Base-by-base conservation (phyloP, 345 rosid species). In the Murraya koenigii region DNA sequence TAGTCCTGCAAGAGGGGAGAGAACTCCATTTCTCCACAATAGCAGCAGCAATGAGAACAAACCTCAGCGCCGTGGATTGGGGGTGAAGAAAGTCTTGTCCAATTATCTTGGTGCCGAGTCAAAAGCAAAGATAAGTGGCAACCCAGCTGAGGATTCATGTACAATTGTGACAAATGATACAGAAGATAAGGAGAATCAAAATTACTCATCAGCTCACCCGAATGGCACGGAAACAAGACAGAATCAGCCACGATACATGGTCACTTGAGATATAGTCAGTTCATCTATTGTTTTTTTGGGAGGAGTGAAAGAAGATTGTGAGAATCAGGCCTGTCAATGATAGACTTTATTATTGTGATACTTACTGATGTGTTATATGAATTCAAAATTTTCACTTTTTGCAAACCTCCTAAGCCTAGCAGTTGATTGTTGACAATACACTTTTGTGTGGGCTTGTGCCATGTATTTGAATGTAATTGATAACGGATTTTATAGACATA, bases 51-150 rank as follows among this genome's bases (percentile, higher is more conserved):
- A 62, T 76, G 82, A 7, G 32, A 84, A 62, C 81, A 87, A 86
- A 85, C 86, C 80, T 77, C 88, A 75, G 25, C 92, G 97, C 4
- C 91, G 94, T 25, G 98, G 99, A 22, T 89, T 90, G 25, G 99
- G 99, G 77, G 99, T 96, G 69, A 92, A 80, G 84, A 92, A 91
- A 52, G 97, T 84, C 9, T 81, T 96, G 81, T 86, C 89, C 44
- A 91, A 87, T 67, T 96, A 94, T 84, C 95, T 96, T 39, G 90
- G 95, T 35, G 95, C 77, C 52, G 98, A 95, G 5, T 62, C 92
- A 1, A 95, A 88, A 81, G 70, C 88, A 32, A 92, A 87, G 84
- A 75, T 87, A 20, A 85, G 92, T 7, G 86, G 89, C 58, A 89
- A 76, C 75, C 64, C 89, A 7, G 56, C 75, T 5, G 94, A 90